Conservation (phyloP, 192 early-diverging fungal species). For the Podila verticillata region DNA sequence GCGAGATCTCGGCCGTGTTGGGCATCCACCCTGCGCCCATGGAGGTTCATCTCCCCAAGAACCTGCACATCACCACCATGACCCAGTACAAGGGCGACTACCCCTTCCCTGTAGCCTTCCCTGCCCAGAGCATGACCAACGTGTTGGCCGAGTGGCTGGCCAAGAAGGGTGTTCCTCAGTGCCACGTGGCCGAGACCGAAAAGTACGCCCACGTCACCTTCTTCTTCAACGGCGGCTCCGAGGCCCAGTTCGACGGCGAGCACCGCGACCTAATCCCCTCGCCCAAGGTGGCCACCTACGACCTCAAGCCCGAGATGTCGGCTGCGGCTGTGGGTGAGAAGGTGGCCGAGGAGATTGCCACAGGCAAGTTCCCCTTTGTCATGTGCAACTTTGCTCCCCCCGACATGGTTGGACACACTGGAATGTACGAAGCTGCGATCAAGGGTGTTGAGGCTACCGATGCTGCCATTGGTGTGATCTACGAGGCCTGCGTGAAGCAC, state of each 20-base stretch:
- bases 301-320: conserved; percentile 96
- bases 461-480: conserved; percentile 92
- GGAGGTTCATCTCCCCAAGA: conserved; percentile 79
- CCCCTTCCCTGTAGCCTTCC: conserved; percentile 96
- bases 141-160: conserved; percentile 97
- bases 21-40: conserved; percentile 90
- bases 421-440: conserved; percentile 90
- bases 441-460: conserved; percentile 96
- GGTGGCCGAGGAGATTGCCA: conserved; percentile 83
- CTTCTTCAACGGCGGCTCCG: conserved; percentile 99
- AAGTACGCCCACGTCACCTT: conserved; percentile 99
- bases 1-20: conserved; percentile 87
- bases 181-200: conserved; percentile 99
- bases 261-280: conserved; percentile 90
- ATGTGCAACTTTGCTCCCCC: conserved; percentile 99
- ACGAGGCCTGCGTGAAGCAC: conserved; percentile 89
- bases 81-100: conserved; percentile 98
- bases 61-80: conserved; percentile 91
- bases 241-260: conserved; percentile 90
- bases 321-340: conserved; percentile 89
- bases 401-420: conserved; percentile 98
- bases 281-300: conserved; percentile 98
- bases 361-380: conserved; percentile 88
- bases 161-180: conserved; percentile 87
- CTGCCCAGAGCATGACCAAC: conserved; percentile 97